phyloP scores from a whole-genome alignment of 768 basidiomycete species.

The Phanerochaete carnosa region DNA sequence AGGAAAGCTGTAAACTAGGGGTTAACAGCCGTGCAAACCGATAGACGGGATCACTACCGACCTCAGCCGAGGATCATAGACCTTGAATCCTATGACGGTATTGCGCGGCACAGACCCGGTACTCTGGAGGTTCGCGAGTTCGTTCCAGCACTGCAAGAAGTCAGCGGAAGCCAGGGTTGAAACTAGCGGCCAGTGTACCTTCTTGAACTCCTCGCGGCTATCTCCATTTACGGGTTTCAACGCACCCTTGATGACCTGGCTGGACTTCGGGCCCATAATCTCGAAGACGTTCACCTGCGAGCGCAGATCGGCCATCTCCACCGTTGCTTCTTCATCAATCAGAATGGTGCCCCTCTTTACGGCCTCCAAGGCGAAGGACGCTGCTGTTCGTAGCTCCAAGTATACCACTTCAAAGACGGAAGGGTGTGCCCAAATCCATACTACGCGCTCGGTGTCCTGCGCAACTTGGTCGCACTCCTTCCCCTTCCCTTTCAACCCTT shows the following conservation, averaged over 20 bases:
- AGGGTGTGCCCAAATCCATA: slow-evolving; percentile 85
- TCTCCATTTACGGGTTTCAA: slow-evolving; percentile 48
- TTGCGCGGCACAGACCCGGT: slow-evolving; percentile 68
- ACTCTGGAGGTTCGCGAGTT: slow-evolving; percentile 56
- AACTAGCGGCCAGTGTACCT: slow-evolving; percentile 36
- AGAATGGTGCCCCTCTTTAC: slow-evolving; percentile 15
- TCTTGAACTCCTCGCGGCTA: slow-evolving; percentile 51
- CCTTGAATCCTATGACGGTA: slow-evolving; percentile 74
- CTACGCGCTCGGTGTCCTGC: slow-evolving; percentile 30
- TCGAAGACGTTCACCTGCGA: slow-evolving; percentile 80
- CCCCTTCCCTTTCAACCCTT: slow-evolving; percentile 25
- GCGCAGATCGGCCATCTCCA: slow-evolving; percentile 72
- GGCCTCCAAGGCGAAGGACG: slow-evolving; percentile 45
- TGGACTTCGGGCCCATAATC: slow-evolving; percentile 73
- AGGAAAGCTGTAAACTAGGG: slow-evolving; percentile 58
- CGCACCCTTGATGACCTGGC: slow-evolving; percentile 50
- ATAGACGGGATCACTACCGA: slow-evolving; percentile 32
- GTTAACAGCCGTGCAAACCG: background rate
- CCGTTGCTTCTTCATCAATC: slow-evolving; percentile 28
- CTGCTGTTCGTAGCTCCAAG: slow-evolving; percentile 45
- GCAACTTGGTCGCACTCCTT: slow-evolving; percentile 25
- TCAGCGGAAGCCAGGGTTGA: background rate
- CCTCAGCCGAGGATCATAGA: slow-evolving; percentile 86
- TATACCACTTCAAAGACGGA: slow-evolving; percentile 59
- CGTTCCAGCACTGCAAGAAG: slow-evolving; percentile 59